Conservation (phyloP, 225 moss, liverwort and hornwort species). For the Pleurozium schreberi region DNA sequence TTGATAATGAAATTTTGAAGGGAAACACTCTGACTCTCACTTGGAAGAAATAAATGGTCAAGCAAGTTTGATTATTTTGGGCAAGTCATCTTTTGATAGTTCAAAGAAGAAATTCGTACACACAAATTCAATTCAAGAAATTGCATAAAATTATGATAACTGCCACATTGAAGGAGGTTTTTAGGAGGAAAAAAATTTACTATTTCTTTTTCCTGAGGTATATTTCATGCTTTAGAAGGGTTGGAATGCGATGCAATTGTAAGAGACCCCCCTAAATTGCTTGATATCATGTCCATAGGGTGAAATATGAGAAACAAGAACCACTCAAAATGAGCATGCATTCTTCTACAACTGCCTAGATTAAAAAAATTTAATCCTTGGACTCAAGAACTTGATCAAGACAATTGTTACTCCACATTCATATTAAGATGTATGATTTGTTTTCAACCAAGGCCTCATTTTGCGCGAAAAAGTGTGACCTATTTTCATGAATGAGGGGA, state of each 20-base stretch:
- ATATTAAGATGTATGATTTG: too few relatives aligned
- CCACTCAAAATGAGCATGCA: neutral
- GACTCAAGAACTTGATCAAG: too few relatives aligned
- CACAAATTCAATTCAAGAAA: neutral
- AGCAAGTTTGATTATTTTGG: neutral
- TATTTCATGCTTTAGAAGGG: neutral
- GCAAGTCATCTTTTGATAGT: neutral
- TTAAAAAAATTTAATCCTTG: neutral
- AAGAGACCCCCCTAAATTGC: neutral
- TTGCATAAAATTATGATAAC: neutral
- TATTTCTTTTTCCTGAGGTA: neutral
- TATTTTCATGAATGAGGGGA: too few relatives aligned
- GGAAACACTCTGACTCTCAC: neutral
- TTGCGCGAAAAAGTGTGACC: too few relatives aligned
- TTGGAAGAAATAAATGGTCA: neutral
- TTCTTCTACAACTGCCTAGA: neutral
- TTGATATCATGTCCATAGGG: neutral
- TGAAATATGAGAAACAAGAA: neutral
- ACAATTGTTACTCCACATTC: neutral
- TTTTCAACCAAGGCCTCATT: too few relatives aligned
- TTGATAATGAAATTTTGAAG: neutral
- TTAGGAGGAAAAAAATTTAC: neutral
- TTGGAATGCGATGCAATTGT: accelerated
- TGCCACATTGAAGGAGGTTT: neutral
- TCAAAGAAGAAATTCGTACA: neutral